Base-by-base conservation (phyloP, 2,329 filamentous ascomycete genomes). In the Fusarium multiceps region DNA sequence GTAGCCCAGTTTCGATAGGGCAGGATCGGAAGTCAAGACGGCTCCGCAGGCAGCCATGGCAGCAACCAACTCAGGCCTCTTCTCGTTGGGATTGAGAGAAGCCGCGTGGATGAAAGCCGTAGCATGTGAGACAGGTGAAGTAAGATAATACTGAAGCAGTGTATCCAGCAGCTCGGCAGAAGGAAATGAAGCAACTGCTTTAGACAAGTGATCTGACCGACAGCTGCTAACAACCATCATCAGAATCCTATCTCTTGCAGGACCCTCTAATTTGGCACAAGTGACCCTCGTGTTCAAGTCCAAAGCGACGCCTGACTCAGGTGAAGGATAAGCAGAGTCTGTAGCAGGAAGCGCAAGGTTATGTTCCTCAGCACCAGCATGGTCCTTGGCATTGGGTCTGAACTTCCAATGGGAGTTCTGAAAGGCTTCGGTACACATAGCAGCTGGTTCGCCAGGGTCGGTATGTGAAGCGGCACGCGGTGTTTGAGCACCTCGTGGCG, bases 1-100 rank as follows among this genome's bases (percentile, higher is more conserved):
- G 66, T 78, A 82, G 1, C 82, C 82, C 21, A 83, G 71, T 8
- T 80, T 82, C 12, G 78, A 71, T 6, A 83, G 69, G 0, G 80
- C 77, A 14, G 79, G 77, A 4, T 81, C 75, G 0, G 76, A 74
- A 2, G 81, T 82, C 13, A 78, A 56, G 0, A 80, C 77, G 0
- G 82, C 81, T 4, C 78, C 81, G 13, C 77, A 74, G 2, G 81
- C 77, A 8, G 79, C 75, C 59, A 83, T 74, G 3, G 74, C 77
- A 7, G 77, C 77, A 4, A 83, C 72, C 4, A 82, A 71, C 51
- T 81, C 80, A 0, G 80, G 76, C 10, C 74, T 69, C 41, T 79
- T 76, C 7, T 73, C 72, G 27, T 82, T 80, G 0, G 78, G 76
- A 7, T 79, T 69, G 34, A 83, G 79, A 0, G 80, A 80, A 0